Percentiles rank a stretch among this genome's conserved stretches.
These are phyloP conservation scores for Smithsoniella earleae DNA, from an alignment of 163 green algal genomes.

Conservation along the genomic window DNA sequence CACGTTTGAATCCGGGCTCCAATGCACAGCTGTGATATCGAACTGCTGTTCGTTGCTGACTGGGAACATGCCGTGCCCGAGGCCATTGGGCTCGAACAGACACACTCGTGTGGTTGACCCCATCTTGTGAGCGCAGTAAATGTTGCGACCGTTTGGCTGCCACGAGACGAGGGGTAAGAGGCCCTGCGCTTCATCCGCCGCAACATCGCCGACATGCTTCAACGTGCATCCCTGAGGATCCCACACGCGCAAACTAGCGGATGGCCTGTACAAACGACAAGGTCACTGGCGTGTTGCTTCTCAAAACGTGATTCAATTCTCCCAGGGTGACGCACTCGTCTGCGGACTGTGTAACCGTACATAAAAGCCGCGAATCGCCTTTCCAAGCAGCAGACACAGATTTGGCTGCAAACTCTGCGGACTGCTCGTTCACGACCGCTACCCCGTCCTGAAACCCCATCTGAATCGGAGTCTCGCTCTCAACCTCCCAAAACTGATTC, in stretches of 20 bases:
- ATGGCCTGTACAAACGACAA: not conserved
- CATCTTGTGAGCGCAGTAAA: constrained; percentile 52
- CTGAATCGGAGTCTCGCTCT: constrained; percentile 17
- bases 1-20: constrained; percentile 70
- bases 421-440: not conserved
- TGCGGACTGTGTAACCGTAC: not conserved
- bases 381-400: not conserved
- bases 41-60: not conserved
- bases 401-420: not conserved
- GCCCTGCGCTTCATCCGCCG: constrained; percentile 41
- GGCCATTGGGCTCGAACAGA: constrained; percentile 79
- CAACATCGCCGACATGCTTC: constrained; percentile 8
- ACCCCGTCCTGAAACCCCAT: not conserved
- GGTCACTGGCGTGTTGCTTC: too few relatives aligned
- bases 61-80: constrained; percentile 68
- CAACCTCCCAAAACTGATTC: constrained; percentile 23
- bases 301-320: too few relatives aligned
- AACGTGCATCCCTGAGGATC: not conserved
- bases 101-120: constrained; percentile 41
- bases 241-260: constrained; percentile 1
- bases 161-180: constrained; percentile 57
- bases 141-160: constrained; percentile 82
- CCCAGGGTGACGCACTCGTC: constrained; percentile 18
- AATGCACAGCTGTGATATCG: constrained; percentile 41
- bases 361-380: not conserved